Evolutionary conservation across 2,329 filamentous ascomycete species (phyloP).

Genomic region (Cladobotryum protrusum): DNA sequence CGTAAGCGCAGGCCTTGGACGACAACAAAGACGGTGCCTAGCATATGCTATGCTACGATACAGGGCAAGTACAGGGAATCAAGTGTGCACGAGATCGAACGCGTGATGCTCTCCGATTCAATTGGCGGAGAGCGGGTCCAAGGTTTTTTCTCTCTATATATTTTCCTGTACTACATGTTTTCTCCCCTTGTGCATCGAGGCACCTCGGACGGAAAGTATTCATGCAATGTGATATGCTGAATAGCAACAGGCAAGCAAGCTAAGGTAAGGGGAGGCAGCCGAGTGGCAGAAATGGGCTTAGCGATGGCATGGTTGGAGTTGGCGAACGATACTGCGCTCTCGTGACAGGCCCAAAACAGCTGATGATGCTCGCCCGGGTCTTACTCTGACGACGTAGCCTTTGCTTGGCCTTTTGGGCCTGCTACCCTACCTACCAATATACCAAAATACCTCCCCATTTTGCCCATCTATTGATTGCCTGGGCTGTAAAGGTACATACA

Average conservation of each 20-base stretch:
- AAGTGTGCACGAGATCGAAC: background rate
- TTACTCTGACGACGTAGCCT: background rate
- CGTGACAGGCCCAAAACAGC: conserved; percentile 5
- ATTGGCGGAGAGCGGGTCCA: conserved; percentile 1
- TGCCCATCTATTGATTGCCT: too few species aligned
- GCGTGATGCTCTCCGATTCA: background rate
- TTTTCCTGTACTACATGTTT: too few species aligned
- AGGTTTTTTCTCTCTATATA: too few species aligned
- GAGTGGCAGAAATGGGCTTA: conserved; percentile 5
- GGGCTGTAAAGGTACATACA: too few species aligned
- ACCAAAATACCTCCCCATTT: too few species aligned
- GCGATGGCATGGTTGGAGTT: background rate
- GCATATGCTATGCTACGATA: conserved; percentile 1
- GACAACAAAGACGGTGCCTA: conserved; percentile 7
- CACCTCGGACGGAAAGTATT: too few species aligned
- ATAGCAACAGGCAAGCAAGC: conserved; percentile 1
- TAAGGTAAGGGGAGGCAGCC: conserved; percentile 7
- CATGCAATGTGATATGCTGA: conserved; percentile 9
- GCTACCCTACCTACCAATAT: background rate
- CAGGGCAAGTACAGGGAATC: too few species aligned
- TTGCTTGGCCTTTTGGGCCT: background rate
- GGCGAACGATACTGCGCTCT: background rate
- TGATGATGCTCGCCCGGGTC: conserved; percentile 5
- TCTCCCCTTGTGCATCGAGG: too few species aligned
- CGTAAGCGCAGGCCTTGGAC: conserved; percentile 4